These are phyloP conservation scores for Coemansia sp. DNA, from an alignment of 192 early-diverging fungal genomes.

Conservation along the genomic window DNA sequence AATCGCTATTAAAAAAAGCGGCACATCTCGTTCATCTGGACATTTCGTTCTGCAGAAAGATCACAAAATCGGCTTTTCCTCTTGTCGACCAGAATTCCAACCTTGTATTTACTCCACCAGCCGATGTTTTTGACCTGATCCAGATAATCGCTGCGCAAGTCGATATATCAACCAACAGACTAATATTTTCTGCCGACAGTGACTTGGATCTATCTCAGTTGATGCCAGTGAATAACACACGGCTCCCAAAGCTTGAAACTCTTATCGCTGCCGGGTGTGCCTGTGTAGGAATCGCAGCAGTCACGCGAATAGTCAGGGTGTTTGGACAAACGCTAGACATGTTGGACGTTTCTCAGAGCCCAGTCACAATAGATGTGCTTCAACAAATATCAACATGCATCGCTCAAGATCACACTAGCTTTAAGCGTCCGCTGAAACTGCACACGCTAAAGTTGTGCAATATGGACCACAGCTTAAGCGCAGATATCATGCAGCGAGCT, in stretches of 20 bases:
- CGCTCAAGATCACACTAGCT: too few relatives aligned
- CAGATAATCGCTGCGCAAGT: not conserved
- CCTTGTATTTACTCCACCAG: conserved; percentile 1
- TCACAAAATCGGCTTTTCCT: conserved; percentile 37
- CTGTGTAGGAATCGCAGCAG: conserved; percentile 11
- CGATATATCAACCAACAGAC: not conserved
- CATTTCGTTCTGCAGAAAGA: conserved; percentile 21
- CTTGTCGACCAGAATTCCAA: not conserved
- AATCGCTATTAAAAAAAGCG: conserved; percentile 13
- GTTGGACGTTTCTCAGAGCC: conserved; percentile 15
- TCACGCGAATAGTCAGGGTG: conserved; percentile 15
- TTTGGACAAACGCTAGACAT: conserved; percentile 23
- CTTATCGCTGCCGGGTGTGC: conserved; percentile 20
- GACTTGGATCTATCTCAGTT: not conserved
- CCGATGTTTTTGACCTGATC: not conserved
- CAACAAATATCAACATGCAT: not conserved
- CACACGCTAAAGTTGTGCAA: conserved; percentile 13
- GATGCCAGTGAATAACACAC: not conserved
- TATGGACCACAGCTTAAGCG: not conserved
- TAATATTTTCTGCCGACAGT: not conserved
- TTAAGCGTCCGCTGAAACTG: not conserved
- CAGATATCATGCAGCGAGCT: not conserved
- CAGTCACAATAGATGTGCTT: not conserved
- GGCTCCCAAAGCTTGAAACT: conserved; percentile 24
- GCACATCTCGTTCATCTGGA: conserved; percentile 28